Evolutionary conservation across 306 rosid genomes (phyloP), one percentile per base, ranked within the genome.

Genomic region (Hylodesmum podocarpum): DNA sequence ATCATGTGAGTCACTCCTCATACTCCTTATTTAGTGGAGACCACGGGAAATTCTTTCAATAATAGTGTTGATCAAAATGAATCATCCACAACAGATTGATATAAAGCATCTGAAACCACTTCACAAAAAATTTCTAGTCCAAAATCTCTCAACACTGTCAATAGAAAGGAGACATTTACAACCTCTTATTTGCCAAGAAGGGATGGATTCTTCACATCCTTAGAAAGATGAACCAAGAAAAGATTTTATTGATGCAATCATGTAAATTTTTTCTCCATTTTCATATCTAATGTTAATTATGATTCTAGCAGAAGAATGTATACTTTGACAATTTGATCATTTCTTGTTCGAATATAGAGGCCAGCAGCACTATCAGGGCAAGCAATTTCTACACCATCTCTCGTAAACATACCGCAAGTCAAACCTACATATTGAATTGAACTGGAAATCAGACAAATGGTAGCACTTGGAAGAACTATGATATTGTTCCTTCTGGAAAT

Each of bases 281-380:
- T 15, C 39, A 13, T 37, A 64, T 66, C 57, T 43, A 71, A 72
- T 28, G 29, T 79, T 63, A 72, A 51, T 46, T 39, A 80, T 41
- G 61, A 55, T 39, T 76, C 70, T 5, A 70, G 72, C 72, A 55
- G 18, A 78, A 66, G 78, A 85, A 28, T 69, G 73, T 43, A 39
- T 86, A 94, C 98, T 88, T 89, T 92, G 89, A 90, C 98, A 47
- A 90, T 73, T 88, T 94, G 88, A 80, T 84, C 91, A 67, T 83
- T 87, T 84, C 98, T 80, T 64, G 97, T 90, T 78, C 70, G 87
- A 49, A 94, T 83, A 73, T 94, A 92, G 61, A 94, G 96, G 79
- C 98, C 98, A 57, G 98, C 93, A 73, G 80, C 83, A 84, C 70
- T 49, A 75, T 92, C 98, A 80, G 97, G 97, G 83, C 95, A 92